Conservation (phyloP, 345 rosid genomes). For the Melaleuca alternifolia region DNA sequence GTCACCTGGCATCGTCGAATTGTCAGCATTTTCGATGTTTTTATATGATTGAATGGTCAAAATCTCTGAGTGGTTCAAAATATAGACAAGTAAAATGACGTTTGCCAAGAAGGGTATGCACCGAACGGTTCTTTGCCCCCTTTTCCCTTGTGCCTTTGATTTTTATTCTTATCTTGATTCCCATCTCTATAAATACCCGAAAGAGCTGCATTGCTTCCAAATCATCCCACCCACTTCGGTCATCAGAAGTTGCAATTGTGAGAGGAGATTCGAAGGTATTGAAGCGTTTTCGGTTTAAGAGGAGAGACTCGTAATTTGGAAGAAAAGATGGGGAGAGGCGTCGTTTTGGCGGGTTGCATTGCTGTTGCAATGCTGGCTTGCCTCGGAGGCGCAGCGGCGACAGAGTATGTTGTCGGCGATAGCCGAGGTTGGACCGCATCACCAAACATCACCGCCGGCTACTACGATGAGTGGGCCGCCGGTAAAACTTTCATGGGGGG, state of each 20-base stretch:
- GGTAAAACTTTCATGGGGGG: conserved; percentile 7
- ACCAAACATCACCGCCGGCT: not conserved
- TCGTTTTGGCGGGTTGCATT: not conserved
- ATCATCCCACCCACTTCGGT: not conserved
- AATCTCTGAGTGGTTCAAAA: not conserved
- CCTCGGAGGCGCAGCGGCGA: not conserved
- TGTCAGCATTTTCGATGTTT: not conserved
- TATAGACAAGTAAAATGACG: not conserved
- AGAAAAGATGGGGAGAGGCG: not conserved
- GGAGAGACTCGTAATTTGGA: not conserved
- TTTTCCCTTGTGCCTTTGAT: not conserved
- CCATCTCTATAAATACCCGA: not conserved
- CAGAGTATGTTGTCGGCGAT: not conserved
- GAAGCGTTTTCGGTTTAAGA: not conserved
- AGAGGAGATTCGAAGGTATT: not conserved
- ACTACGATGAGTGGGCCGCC: conserved; percentile 10
- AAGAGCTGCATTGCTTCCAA: not conserved
- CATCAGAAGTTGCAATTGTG: not conserved
- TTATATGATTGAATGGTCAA: not conserved
- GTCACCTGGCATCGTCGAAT: not conserved
- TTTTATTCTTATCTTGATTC: not conserved
- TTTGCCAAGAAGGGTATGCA: not conserved
- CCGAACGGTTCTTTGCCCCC: not conserved
- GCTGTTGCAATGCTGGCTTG: not conserved
- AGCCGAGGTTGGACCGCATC: not conserved